Conservation (phyloP, 2,329 filamentous ascomycete species). For the Colletotrichum salicis region DNA sequence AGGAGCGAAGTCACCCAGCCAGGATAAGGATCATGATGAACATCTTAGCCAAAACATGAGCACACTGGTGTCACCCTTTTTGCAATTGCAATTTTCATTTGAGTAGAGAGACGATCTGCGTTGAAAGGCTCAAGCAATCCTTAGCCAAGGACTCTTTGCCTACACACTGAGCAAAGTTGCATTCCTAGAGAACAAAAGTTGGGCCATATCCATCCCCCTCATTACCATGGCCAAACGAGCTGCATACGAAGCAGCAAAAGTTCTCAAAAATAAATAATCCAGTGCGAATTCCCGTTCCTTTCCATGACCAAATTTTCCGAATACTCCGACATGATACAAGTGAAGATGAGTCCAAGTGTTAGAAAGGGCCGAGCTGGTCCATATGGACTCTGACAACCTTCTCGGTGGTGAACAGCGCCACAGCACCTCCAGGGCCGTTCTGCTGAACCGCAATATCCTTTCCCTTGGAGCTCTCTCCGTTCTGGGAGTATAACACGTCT, state of each 20-base stretch:
- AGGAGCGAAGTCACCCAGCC: not conserved
- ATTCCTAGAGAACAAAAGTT: not conserved
- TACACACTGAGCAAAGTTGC: not conserved
- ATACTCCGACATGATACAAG: not conserved
- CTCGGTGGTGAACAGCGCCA: conserved; percentile 3
- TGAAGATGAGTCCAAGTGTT: not conserved
- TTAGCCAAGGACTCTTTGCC: not conserved
- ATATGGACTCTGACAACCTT: not conserved
- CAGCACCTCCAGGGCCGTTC: not conserved
- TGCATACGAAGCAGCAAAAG: not conserved
- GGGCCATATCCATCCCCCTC: not conserved
- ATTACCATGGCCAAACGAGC: not conserved
- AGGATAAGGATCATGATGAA: not conserved
- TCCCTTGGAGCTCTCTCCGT: not conserved
- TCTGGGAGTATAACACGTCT: not conserved
- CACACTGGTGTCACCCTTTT: not conserved
- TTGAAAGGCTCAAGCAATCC: not conserved
- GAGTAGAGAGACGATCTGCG: not conserved
- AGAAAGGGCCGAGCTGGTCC: not conserved
- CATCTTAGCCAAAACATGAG: not conserved
- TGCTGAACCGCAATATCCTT: not conserved
- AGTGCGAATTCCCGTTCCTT: not conserved
- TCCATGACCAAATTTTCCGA: not conserved
- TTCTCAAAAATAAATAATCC: not conserved
- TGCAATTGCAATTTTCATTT: not conserved